Conservation (phyloP, 108 stramenopile genomes). For the Phaeodactylum tricornutum region DNA sequence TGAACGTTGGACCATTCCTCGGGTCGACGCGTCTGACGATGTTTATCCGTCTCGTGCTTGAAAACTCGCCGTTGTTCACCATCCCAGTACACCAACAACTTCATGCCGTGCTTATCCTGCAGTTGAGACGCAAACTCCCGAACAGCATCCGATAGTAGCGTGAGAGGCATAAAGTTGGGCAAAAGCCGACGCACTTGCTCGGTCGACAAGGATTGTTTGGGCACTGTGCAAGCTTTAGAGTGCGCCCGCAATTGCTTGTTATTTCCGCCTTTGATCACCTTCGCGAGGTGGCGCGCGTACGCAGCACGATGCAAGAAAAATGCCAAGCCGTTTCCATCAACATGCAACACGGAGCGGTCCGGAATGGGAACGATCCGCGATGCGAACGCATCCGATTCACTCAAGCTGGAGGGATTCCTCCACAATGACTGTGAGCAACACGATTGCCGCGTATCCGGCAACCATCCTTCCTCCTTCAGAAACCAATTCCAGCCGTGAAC, state of each 20-base stretch:
- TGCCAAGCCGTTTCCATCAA: conserved; percentile 39
- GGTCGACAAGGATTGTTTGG: neutral
- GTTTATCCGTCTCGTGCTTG: conserved; percentile 12
- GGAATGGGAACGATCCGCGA: neutral
- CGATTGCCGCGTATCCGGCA: neutral
- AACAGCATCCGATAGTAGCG: conserved; percentile 18
- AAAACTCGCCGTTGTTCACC: conserved; percentile 15
- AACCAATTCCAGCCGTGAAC: conserved; percentile 7
- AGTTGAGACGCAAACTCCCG: conserved; percentile 19
- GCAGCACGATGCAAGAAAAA: conserved; percentile 31
- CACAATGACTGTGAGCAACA: conserved; percentile 2
- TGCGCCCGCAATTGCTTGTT: neutral
- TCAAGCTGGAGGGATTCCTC: neutral
- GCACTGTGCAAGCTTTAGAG: neutral
- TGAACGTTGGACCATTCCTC: conserved; percentile 27
- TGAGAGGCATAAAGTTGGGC: conserved; percentile 28
- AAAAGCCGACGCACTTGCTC: conserved; percentile 7
- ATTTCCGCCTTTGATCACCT: neutral
- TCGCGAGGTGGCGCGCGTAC: conserved; percentile 19
- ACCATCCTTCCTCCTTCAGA: conserved; percentile 2
- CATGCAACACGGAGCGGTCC: conserved; percentile 1
- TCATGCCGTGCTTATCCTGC: conserved; percentile 13
- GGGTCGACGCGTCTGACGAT: conserved; percentile 9
- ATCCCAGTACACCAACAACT: conserved; percentile 36
- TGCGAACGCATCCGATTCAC: neutral